Evolutionary conservation across 2,329 filamentous ascomycete species (phyloP).

Genomic region (Uncinocarpus reesii): DNA sequence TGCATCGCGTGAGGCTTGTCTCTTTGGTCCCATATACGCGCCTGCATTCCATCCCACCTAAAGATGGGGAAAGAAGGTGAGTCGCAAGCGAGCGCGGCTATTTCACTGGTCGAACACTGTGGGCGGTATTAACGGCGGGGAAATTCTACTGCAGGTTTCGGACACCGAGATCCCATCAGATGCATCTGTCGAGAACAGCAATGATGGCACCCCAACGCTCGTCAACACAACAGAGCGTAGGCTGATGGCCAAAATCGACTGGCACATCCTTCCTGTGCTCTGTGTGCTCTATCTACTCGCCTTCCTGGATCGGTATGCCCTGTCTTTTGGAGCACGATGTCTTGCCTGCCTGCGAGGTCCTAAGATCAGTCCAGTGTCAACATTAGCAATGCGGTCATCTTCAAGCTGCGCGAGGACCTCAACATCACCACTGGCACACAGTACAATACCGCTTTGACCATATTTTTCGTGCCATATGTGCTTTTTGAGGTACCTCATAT

Average conservation of each 20-base stretch:
- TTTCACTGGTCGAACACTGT: too few species aligned
- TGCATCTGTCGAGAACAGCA: slow-evolving; percentile 8
- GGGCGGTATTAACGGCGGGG: background rate
- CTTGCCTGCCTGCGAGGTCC: slow-evolving; percentile 8
- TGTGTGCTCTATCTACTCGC: slow-evolving; percentile 62
- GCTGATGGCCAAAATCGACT: slow-evolving; percentile 60
- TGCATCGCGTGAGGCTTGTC: background rate
- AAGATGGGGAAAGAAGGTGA: slow-evolving; percentile 12
- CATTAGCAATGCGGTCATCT: slow-evolving; percentile 65
- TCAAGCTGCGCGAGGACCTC: slow-evolving; percentile 55
- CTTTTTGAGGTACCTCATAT: slow-evolving; percentile 41
- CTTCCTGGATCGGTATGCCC: slow-evolving; percentile 47
- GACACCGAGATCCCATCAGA: slow-evolving; percentile 11
- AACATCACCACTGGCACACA: slow-evolving; percentile 43
- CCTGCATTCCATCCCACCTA: background rate
- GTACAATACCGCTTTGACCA: slow-evolving; percentile 67
- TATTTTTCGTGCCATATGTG: slow-evolving; percentile 74
- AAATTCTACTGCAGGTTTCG: background rate
- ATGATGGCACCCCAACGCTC: slow-evolving; percentile 17
- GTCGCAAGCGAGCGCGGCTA: too few species aligned
- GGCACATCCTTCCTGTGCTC: slow-evolving; percentile 61
- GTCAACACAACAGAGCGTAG: slow-evolving; percentile 44
- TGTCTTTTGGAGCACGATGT: too few species aligned
- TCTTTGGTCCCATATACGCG: background rate
- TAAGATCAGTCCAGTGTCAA: slow-evolving; percentile 48